Evolutionary conservation across 352 stramenopile species (phyloP), one percentile per base, ranked within the genome.

Genomic region (Phytophthora megakarya): DNA sequence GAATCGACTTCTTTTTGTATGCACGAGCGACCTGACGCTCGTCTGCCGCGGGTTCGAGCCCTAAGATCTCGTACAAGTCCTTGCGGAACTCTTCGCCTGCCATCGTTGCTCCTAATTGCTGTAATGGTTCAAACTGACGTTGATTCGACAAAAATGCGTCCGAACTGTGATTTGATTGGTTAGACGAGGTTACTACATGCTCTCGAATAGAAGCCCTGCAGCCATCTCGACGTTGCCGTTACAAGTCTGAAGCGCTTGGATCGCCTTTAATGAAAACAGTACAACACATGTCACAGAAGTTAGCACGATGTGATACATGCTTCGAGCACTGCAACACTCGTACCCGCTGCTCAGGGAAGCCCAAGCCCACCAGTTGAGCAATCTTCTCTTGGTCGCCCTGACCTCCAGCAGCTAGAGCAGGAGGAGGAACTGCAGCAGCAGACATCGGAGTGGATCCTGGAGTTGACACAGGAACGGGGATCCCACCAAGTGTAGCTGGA

Each of bases 1-100:
- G 40, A 21, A 93, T 80, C 8, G 81, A 91, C 68, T 86, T 88
- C 71, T 91, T 91, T 67, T 90, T 93, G 65, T 93, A 95, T 1
- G 86, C 86, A 50, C 81, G 81, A n/a, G 81, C 78, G 16, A 95
- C 78, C 28, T 88, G 73, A 37, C 86, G 81, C 62, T 84, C 78
- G 51, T 90, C 76, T 7, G 76, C 70, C 38, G 80, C 83, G 45
- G 75, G 58, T 32, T 91, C 84, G 38, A 95, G 75, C 10, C 84
- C 86, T 28, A 95, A 74, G 43, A 95, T 78, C 53, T 80, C 84
- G 64, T 95, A 95, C 44, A 90, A 63, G 44, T 91, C 84, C 45
- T 74, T 67, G 18, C 67, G 72, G 38, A 77, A 80, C 47, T 73
- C 67, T 35, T 65, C 58, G 28, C 72, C 72, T 65, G 66, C 72